A percentile compares a stretch with the other conserved stretches of the same genome.
phyloP scores from a whole-genome alignment of 176 grass and related monocot genomes.

The Aegilops sharonensis region DNA sequence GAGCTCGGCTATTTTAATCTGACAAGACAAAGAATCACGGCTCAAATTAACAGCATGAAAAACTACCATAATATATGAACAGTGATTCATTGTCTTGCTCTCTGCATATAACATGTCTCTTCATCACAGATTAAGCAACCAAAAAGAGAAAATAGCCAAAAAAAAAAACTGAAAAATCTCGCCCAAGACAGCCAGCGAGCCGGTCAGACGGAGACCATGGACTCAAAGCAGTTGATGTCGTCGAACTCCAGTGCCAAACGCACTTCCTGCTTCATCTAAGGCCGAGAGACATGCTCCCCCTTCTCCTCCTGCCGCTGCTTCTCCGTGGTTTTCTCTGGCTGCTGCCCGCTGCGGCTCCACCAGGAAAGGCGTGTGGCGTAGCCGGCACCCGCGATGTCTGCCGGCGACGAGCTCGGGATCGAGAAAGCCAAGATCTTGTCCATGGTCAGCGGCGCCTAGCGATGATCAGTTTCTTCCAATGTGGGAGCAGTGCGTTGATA shows the following conservation, averaged over 20 bases:
- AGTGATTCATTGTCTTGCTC: too few relatives aligned
- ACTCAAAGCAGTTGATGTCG: constrained; percentile 63
- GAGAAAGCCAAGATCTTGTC: neutral
- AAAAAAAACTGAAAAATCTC: neutral
- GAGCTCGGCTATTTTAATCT: too few relatives aligned
- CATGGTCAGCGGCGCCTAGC: too few relatives aligned
- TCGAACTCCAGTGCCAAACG: constrained; percentile 75
- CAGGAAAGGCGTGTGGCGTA: neutral
- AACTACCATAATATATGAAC: too few relatives aligned
- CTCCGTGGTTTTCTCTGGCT: neutral
- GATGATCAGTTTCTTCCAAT: too few relatives aligned
- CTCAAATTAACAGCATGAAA: too few relatives aligned
- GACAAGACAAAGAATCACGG: too few relatives aligned
- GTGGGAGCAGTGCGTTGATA: too few relatives aligned
- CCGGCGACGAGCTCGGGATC: neutral
- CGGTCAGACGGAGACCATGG: constrained; percentile 37
- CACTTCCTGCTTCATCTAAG: neutral
- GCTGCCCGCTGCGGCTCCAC: neutral
- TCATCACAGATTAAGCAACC: too few relatives aligned
- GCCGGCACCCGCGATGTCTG: neutral
- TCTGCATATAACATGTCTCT: too few relatives aligned
- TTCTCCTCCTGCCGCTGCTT: neutral
- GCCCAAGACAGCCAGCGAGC: too few relatives aligned
- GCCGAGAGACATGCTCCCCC: neutral
- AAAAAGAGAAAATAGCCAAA: neutral